Evolutionary conservation across 148 eudicot genomes (phyloP).

Genomic region (Rhododendron vialii): DNA sequence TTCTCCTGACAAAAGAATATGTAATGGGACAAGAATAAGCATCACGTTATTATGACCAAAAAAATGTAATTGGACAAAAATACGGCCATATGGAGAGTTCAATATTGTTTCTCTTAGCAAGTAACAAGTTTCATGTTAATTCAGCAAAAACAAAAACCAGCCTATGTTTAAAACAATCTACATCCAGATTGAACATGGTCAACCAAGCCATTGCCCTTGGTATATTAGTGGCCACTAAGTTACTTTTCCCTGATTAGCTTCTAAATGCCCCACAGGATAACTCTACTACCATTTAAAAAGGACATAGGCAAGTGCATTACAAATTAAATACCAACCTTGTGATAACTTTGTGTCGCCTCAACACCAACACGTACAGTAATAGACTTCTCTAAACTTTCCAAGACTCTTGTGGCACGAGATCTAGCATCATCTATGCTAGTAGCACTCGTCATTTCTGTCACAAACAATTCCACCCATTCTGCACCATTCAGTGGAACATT

Average conservation of each 20-base stretch:
- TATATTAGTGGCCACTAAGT: neutral
- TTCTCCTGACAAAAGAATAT: constrained; percentile 48
- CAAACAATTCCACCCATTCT: constrained; percentile 78
- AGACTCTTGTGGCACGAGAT: constrained; percentile 50
- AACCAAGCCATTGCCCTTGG: neutral
- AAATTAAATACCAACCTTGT: constrained; percentile 37
- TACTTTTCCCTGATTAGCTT: neutral
- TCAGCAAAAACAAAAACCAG: neutral
- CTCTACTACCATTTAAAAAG: neutral
- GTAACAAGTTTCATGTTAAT: neutral
- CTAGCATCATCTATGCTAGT: constrained; percentile 76
- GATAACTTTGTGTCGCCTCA: constrained; percentile 41
- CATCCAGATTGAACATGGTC: neutral
- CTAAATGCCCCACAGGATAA: constrained; percentile 22
- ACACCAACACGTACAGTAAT: constrained; percentile 36
- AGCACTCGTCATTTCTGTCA: constrained; percentile 67
- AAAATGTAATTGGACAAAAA: neutral
- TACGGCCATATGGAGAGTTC: neutral
- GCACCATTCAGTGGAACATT: constrained; percentile 49
- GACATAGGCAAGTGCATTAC: neutral
- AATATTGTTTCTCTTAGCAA: neutral
- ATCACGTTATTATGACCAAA: constrained; percentile 54
- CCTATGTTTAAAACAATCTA: neutral
- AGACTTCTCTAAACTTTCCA: constrained; percentile 67
- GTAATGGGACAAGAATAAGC: constrained; percentile 17